A percentile compares a stretch with the other conserved stretches of the same genome.
Conservation (phyloP, 768 basidiomycete species). For the Fistulinella prunicolor region DNA sequence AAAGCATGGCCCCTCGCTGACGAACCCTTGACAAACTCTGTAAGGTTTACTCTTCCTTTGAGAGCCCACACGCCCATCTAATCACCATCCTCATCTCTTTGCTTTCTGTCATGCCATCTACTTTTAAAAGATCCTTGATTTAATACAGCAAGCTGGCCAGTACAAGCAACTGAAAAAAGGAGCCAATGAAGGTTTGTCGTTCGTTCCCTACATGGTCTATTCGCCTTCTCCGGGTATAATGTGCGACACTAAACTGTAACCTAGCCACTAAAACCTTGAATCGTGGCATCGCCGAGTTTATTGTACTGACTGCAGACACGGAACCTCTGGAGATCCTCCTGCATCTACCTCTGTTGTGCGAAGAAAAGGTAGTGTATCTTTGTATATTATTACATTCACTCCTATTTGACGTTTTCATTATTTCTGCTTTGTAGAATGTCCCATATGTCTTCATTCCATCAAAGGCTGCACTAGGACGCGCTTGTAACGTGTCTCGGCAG, state of each 20-base stretch:
- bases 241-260: conserved; percentile 7
- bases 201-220: not conserved
- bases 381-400: not conserved
- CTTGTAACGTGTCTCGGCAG: conserved; percentile 91
- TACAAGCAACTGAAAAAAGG: conserved; percentile 99
- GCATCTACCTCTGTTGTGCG: conserved; percentile 94
- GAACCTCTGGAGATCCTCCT: conserved; percentile 97
- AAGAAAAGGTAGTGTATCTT: conserved; percentile 76
- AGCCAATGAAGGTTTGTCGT: conserved; percentile 84
- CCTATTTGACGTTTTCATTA: not conserved
- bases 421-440: conserved; percentile 64
- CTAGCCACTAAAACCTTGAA: conserved; percentile 96
- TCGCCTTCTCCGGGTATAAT: not conserved
- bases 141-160: conserved; percentile 93
- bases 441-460: conserved; percentile 94
- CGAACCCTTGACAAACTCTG: conserved; percentile 86
- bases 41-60: conserved; percentile 34
- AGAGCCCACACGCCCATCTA: not conserved
- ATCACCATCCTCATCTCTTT: not conserved
- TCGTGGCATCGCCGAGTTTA: conserved; percentile 96
- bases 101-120: too few relatives aligned
- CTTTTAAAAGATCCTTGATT: conserved; percentile 78
- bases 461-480: conserved; percentile 93
- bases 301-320: conserved; percentile 94
- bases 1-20: conserved; percentile 91